Evolutionary conservation across 106 monocot genomes (phyloP), one percentile per base, ranked within the genome.

Genomic region (Dendrobium chrysotoxum): DNA sequence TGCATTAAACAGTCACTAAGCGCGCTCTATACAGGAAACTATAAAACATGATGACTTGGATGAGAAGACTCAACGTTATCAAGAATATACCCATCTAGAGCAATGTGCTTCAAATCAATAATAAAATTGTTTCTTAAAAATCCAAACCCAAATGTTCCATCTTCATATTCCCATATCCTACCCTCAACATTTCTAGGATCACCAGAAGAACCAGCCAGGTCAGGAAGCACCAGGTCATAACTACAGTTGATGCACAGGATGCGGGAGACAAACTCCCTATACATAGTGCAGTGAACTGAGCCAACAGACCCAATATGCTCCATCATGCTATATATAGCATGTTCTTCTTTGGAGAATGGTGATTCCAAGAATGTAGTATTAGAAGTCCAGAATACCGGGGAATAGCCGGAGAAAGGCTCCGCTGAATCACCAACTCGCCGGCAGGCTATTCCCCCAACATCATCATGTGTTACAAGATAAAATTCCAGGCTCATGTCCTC

Each of bases 141-240:
- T 6, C 95, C 99, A 84, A 99, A 99, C 17, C 95, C 95, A 74
- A 93, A 99, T 12, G 82, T 95, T 58, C 91, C 91, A 82, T 85
- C 82, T 45, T 91, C 81, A 74, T 99, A 99, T 50, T 88, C 86
- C 99, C 99, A 95, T 80, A 99, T 82, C 90, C 99, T 95, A 35
- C 95, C 95, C 81, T 95, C 95, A 55, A 84, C 86, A 84, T 92
- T 87, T 79, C 85, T 81, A 38, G 78, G 73, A 83, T 90, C 82
- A 66, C 70, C 84, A 35, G 85, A 82, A 80, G 81, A 84, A 25
- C 84, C 84, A 65, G 85, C 57, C 1, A 90, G 71, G 53, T 85
- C 82, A 16, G 88, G 90, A 28, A 90, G 73, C 35, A 92, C 88
- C 86, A 92, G 44, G 64, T 92, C 91, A 83, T 88, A 92, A 80